These are phyloP conservation scores for Saccharomyces hybrid DNA, from an alignment of 1,139 yeast genomes.

Conservation along the genomic window DNA sequence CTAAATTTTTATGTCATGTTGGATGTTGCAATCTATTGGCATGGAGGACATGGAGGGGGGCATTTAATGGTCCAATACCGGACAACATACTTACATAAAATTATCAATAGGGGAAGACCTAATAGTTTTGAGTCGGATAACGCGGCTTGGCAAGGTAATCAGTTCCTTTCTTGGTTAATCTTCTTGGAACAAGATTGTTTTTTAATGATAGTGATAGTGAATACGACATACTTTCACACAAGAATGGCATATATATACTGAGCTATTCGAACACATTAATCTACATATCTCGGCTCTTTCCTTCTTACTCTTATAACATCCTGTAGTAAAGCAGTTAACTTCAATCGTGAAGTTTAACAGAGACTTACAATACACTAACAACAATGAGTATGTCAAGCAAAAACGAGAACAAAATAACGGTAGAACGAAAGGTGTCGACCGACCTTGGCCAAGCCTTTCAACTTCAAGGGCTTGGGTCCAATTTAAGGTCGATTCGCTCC, in stretches of 20 bases:
- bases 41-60: neutral
- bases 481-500: slow-evolving; percentile 9
- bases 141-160: neutral
- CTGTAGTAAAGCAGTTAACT: neutral
- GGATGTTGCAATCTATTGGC: neutral
- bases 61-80: neutral
- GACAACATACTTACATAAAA: neutral
- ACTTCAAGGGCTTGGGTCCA: neutral
- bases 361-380: neutral
- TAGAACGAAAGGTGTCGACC: neutral
- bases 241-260: neutral
- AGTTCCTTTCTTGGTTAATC: neutral
- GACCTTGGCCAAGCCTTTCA: neutral
- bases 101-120: neutral
- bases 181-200: neutral
- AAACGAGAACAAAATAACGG: neutral
- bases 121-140: neutral
- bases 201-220: neutral
- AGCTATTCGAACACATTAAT: neutral
- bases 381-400: neutral
- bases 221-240: neutral
- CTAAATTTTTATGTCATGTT: neutral
- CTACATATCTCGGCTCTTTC: neutral
- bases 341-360: neutral
- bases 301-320: neutral